Percentiles rank a stretch among this genome's conserved stretches.
phyloP scores from a whole-genome alignment of 2,329 filamentous ascomycete genomes.

The Colletotrichum zoysiae region DNA sequence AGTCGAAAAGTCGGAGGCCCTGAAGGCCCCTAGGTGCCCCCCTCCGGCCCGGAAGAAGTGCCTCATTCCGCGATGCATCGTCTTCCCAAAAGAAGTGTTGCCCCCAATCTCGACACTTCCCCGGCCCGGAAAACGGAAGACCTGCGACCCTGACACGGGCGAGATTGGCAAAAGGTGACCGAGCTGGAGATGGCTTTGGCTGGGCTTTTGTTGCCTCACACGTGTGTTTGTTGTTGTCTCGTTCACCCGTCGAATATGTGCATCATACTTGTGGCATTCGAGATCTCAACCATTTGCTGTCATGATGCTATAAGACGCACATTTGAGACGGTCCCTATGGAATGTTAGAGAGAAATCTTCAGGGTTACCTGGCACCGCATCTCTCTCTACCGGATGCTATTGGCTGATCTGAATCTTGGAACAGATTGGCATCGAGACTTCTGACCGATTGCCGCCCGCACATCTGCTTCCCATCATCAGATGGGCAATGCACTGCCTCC shows the following conservation, averaged over 20 bases:
- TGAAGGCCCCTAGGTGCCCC: no score
- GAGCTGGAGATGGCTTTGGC: background rate
- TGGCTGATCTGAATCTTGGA: slow-evolving; percentile 11
- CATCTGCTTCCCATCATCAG: background rate
- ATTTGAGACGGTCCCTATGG: background rate
- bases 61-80: background rate
- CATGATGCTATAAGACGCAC: background rate
- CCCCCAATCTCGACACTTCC: background rate
- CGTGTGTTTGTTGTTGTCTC: background rate
- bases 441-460: background rate
- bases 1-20: background rate
- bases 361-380: slow-evolving; percentile 7
- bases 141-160: background rate
- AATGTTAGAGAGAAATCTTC: background rate
- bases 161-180: background rate
- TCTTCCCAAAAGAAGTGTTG: background rate
- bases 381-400: background rate
- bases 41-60: background rate
- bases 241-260: background rate
- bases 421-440: background rate
- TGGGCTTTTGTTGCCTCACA: background rate
- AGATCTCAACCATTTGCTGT: background rate
- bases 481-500: background rate
- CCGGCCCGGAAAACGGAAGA: background rate
- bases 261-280: background rate